Conservation (phyloP, 495 filamentous ascomycete genomes). For the Neohortaea acidophila region DNA sequence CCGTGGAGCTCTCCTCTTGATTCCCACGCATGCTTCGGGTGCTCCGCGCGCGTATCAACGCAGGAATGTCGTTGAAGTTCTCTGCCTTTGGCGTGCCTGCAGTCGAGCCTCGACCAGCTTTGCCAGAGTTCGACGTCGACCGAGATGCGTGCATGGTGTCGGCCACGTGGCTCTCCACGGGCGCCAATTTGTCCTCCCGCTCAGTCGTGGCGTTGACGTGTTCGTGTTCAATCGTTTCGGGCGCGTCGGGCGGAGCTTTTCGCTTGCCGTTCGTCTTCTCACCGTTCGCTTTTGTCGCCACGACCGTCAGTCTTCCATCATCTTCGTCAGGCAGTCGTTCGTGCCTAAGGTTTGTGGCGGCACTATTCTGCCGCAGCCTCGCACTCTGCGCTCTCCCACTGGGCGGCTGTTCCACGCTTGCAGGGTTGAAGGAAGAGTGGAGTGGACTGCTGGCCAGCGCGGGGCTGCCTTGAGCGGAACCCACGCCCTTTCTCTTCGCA, state of each 20-base stretch:
- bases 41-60: slow-evolving; percentile 15
- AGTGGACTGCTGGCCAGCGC: slow-evolving; percentile 20
- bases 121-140: slow-evolving; percentile 11
- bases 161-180: neutral
- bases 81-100: slow-evolving; percentile 15
- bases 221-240: neutral
- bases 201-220: slow-evolving; percentile 3
- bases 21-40: slow-evolving; percentile 10
- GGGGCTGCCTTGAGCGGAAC: slow-evolving; percentile 12
- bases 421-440: slow-evolving; percentile 9
- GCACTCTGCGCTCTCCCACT: slow-evolving; percentile 2
- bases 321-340: slow-evolving; percentile 7
- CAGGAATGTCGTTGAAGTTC: slow-evolving; percentile 5
- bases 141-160: slow-evolving; percentile 9
- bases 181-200: neutral
- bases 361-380: slow-evolving; percentile 12
- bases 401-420: slow-evolving; percentile 11
- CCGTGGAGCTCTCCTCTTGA: slow-evolving; percentile 2
- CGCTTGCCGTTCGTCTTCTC: slow-evolving; percentile 9
- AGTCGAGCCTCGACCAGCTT: slow-evolving; percentile 15
- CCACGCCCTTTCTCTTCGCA: slow-evolving; percentile 10
- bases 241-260: slow-evolving; percentile 4
- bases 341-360: slow-evolving; percentile 15
- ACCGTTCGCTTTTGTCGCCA: slow-evolving; percentile 1
- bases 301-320: slow-evolving; percentile 1